Evolutionary conservation across 371 early-diverging fungal species (phyloP).

Genomic region (Phascolomyces articulosus): DNA sequence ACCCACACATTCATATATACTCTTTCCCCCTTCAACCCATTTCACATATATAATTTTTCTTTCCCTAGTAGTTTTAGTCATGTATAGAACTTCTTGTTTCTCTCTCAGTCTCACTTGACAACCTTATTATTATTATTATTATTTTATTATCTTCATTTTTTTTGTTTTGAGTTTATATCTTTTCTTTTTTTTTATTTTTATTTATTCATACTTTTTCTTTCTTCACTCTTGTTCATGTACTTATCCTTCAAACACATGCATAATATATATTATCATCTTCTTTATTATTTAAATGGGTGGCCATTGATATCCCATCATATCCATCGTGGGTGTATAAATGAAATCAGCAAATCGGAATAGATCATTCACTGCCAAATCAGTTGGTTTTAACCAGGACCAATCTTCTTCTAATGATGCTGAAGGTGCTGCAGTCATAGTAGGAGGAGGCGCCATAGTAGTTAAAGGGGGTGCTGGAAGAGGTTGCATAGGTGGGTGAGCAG

Average conservation of each 20-base stretch:
- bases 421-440: not conserved
- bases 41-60: not conserved
- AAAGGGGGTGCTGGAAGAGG: too few species aligned
- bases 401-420: conserved; percentile 7
- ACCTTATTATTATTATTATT: not conserved
- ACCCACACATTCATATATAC: not conserved
- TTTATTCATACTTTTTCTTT: conserved; percentile 2
- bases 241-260: not conserved
- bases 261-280: not conserved
- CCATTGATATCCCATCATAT: conserved; percentile 10
- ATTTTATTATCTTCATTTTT: not conserved
- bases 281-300: not conserved
- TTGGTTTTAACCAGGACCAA: conserved; percentile 11
- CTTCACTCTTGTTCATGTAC: conserved; percentile 3
- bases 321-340: conserved; percentile 21
- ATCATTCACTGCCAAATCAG: conserved; percentile 15
- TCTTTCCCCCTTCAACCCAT: not conserved
- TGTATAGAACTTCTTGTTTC: not conserved
- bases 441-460: not conserved
- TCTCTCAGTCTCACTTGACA: not conserved
- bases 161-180: not conserved
- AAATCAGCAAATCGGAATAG: conserved; percentile 25
- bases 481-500: too few species aligned
- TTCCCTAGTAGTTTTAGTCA: not conserved
- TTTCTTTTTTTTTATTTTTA: not conserved